A percentile compares a stretch with the other conserved stretches of the same genome.
phyloP scores from a whole-genome alignment of 2,329 filamentous ascomycete genomes.

The Stagonosporopsis tanaceti region DNA sequence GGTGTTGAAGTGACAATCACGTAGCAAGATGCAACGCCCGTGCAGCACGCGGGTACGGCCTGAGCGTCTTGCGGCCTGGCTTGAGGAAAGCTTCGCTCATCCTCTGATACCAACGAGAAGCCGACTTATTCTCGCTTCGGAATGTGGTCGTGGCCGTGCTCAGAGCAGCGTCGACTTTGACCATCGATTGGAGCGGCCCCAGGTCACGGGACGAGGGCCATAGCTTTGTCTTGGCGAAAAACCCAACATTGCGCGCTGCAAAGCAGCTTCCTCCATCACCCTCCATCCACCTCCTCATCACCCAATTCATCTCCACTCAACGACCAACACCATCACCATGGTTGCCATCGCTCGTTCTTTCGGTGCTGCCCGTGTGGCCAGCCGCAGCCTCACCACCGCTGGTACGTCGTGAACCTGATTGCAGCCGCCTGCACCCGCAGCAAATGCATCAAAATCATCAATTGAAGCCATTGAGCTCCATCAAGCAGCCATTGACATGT shows the following conservation, averaged over 20 bases:
- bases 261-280: slow-evolving; percentile 22
- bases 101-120: no score
- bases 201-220: no score
- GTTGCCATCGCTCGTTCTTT: slow-evolving; percentile 52
- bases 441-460: slow-evolving; percentile 33
- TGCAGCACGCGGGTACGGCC: slow-evolving; percentile 19
- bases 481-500: slow-evolving; percentile 46
- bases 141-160: no score
- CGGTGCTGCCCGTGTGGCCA: slow-evolving; percentile 52
- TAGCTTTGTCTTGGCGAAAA: no score
- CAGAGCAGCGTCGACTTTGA: no score
- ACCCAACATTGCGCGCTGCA: no score
- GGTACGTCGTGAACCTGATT: slow-evolving; percentile 37
- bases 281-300: slow-evolving; percentile 25
- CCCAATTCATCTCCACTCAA: slow-evolving; percentile 52
- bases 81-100: slow-evolving; percentile 2
- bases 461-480: slow-evolving; percentile 39
- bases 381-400: slow-evolving; percentile 51
- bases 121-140: no score
- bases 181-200: no score
- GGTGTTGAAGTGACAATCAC: slow-evolving; percentile 19
- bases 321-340: slow-evolving; percentile 49
- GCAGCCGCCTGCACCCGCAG: slow-evolving; percentile 43
- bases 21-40: slow-evolving; percentile 6
- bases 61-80: slow-evolving; percentile 32